Base-by-base conservation (phyloP, 179 eudicot genomes). In the Spergularia azorica region DNA sequence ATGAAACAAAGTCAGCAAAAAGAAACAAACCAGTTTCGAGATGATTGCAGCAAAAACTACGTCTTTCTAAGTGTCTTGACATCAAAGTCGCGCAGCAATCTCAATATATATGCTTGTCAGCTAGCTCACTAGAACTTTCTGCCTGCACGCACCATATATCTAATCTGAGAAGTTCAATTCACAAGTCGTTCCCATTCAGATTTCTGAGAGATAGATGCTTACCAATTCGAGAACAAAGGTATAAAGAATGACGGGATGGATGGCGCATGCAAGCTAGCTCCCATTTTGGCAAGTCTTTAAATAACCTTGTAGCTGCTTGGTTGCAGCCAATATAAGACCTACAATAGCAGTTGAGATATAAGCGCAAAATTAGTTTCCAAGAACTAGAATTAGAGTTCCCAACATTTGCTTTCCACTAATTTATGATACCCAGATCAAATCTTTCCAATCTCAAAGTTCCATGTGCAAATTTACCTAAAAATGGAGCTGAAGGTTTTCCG, bases 281-380 rank as follows among this genome's bases (percentile, higher is more conserved):
- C 98, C 99, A 63, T 93, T 95, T 80, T 84, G 94, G 62, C 79
- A 85, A 54, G 80, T 87, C 81, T 83, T 83, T 39, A 90, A 81
- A 77, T 88, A 84, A 26, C 77, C 81, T 71, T 84, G 85, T 68
- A 95, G 77, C 70, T 88, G 85, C 76, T 92, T 91, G 16, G 90
- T 88, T 76, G 99, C 99, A 41, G 99, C 97, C 87, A 93, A 71
- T 72, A 95, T 82, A 70, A 95, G 96, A 79, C 99, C 99, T 95
- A 72, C 17, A 85, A 68, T 6, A 73, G 60, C 77, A 68, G 52
- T 66, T 63, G 48, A 6, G 26, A 3, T 17, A 26, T 26, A 64
- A 39, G 36, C 4, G 65, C 11, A 26, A 18, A 6, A 20, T 63
- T 9, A 68, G 56, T 48, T 14, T 2, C 52, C 20, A 67, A 60